Percentiles rank a stretch among this genome's conserved stretches.
phyloP scores from a whole-genome alignment of 805 yeast genomes.

The Huiozyma naganishii region DNA sequence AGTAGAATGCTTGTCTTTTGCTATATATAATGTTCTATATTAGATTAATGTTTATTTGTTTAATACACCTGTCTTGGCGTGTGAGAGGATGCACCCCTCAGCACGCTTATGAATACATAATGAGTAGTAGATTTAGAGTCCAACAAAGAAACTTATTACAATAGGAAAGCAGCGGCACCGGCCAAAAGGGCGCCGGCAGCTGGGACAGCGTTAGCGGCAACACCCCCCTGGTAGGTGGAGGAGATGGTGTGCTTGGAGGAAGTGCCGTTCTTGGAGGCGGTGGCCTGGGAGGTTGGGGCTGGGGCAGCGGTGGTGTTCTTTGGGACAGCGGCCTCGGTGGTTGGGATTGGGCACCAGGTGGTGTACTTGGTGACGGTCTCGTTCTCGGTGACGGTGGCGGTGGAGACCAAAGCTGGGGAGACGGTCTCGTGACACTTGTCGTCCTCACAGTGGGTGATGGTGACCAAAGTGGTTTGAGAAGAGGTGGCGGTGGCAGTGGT shows the following conservation, averaged over 20 bases:
- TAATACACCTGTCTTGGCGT: too few relatives aligned
- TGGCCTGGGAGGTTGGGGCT: conserved; percentile 16
- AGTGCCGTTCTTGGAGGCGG: conserved; percentile 3
- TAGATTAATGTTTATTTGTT: too few relatives aligned
- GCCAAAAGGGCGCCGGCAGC: conserved; percentile 40
- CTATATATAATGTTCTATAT: conserved; percentile 24
- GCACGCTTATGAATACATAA: background rate
- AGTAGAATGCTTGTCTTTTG: background rate
- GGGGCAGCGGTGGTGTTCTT: conserved; percentile 7
- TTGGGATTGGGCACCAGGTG: conserved; percentile 23
- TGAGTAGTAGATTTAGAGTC: background rate
- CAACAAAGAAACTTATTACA: conserved; percentile 22
- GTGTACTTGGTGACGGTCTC: conserved; percentile 26
- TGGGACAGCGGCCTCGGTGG: conserved; percentile 20
- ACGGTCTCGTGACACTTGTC: conserved; percentile 25
- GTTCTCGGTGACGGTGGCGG: conserved; percentile 25
- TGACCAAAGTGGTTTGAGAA: conserved; percentile 27
- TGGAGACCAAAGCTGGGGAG: conserved; percentile 28
- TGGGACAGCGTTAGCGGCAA: conserved; percentile 33
- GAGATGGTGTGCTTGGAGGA: conserved; percentile 13
- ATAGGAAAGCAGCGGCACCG: conserved; percentile 37
- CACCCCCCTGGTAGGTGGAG: conserved; percentile 31
- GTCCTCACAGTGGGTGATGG: conserved; percentile 29
- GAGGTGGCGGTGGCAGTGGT: conserved; percentile 17
- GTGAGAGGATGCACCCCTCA: background rate